A percentile compares a stretch with the other conserved stretches of the same genome.
These are phyloP conservation scores for Nigrospora oryzae DNA, from an alignment of 2,329 filamentous ascomycete species.

Conservation along the genomic window DNA sequence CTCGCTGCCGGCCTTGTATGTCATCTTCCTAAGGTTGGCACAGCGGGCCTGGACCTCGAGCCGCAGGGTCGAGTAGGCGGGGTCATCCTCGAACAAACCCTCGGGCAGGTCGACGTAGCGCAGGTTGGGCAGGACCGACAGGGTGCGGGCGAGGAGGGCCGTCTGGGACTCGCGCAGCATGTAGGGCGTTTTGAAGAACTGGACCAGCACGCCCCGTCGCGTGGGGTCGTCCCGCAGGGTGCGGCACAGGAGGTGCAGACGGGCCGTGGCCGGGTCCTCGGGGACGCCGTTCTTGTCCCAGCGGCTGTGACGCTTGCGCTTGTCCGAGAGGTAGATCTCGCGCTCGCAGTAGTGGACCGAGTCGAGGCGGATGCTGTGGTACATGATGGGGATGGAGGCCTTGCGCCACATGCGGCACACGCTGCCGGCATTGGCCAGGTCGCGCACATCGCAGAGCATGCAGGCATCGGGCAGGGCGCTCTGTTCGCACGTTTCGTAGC, in stretches of 20 bases:
- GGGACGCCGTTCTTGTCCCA: constrained; percentile 72
- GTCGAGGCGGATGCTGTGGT: constrained; percentile 86
- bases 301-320: constrained; percentile 64
- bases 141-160: constrained; percentile 73
- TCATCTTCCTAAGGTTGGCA: constrained; percentile 81
- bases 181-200: constrained; percentile 83
- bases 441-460: constrained; percentile 88
- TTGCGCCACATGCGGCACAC: constrained; percentile 66
- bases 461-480: constrained; percentile 72
- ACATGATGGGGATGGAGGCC: constrained; percentile 49
- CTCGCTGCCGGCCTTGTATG: constrained; percentile 71
- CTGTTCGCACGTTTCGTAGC: constrained; percentile 75
- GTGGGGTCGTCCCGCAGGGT: constrained; percentile 72
- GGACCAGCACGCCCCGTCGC: constrained; percentile 59
- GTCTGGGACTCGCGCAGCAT: constrained; percentile 89
- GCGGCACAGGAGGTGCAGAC: constrained; percentile 71
- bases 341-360: constrained; percentile 89
- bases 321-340: constrained; percentile 72
- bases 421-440: constrained; percentile 71
- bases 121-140: constrained; percentile 77
- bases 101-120: constrained; percentile 87
- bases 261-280: constrained; percentile 68
- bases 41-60: constrained; percentile 81
- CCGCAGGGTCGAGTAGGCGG: constrained; percentile 64
- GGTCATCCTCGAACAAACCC: constrained; percentile 76